Evolutionary conservation across 192 early-diverging fungal species (phyloP), one percentile per base, ranked within the genome.

Genomic region (Backusella sp.): DNA sequence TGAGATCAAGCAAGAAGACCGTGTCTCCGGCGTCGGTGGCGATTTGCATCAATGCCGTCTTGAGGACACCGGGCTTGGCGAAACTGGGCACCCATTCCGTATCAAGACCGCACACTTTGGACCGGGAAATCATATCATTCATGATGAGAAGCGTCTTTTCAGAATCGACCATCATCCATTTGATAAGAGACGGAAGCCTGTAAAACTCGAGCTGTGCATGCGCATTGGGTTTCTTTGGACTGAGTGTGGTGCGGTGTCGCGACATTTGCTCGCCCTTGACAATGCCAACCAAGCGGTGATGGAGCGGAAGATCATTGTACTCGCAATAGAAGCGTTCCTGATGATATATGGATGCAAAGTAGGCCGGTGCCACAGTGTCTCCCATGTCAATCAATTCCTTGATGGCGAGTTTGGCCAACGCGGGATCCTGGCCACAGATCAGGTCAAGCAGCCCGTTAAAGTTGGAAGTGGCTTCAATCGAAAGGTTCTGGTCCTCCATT

Each of bases 1-100:
- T 74, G 32, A 81, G 39, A 68, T 81, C 80, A 7, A 81, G 30
- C 2, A 81, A 44, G 66, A 77, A 81, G 30, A 77, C 76, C 5
- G 26, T 46, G 7, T 39, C 52, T 6, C 49, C 59, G 2, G 35
- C 65, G 35, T 76, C 73, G 1, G 72, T 67, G 12, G 75, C 80
- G n/a, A 81, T 77, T 37, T 81, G 80, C 76, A 81, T 81, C 12
- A 81, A 46, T 17, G 80, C 71, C 1, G 80, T 81, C 46, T 68
- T 68, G 14, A 46, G 21, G 6, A 5, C 7, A 21, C 39, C 73
- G 15, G 68, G n/a, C 32, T 74, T 71, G 21, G 80, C 80, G 71
- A 81, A 66, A 59, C 56, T 28, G 17, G 80, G 80, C 1, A 81
- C 73, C 80, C 80, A 81, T 75, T 81, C 80, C 8, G 80, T 75